Evolutionary conservation across 257 asterid genomes (phyloP).

Genomic region (Eucommia ulmoides): DNA sequence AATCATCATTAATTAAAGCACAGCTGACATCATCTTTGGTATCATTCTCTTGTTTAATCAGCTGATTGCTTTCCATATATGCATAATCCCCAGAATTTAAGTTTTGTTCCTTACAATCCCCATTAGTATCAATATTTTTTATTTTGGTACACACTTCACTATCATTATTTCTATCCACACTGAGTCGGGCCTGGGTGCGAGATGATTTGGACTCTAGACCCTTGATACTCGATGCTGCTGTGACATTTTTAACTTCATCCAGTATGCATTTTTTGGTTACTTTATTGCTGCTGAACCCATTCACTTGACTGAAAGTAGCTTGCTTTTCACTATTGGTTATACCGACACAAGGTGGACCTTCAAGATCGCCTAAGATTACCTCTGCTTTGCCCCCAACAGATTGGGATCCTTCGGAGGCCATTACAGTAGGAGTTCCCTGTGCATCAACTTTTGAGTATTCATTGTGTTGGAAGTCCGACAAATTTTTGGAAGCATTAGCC

Average conservation of each 20-base stretch:
- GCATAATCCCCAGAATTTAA: slow-evolving; percentile 17
- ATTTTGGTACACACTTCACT: slow-evolving; percentile 23
- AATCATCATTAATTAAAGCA: slow-evolving; percentile 19
- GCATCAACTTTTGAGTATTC: slow-evolving; percentile 24
- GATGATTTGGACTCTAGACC: slow-evolving; percentile 55
- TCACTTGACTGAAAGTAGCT: slow-evolving; percentile 30
- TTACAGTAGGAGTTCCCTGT: slow-evolving; percentile 19
- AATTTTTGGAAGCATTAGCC: slow-evolving; percentile 26
- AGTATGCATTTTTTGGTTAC: slow-evolving; percentile 20
- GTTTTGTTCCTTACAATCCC: slow-evolving; percentile 18
- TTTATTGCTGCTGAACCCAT: slow-evolving; percentile 28
- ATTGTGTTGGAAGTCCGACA: slow-evolving; percentile 22
- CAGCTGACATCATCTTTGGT: slow-evolving; percentile 23
- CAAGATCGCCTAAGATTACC: slow-evolving; percentile 22
- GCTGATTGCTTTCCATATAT: slow-evolving; percentile 22
- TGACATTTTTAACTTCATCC: slow-evolving; percentile 21
- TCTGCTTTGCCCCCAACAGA: slow-evolving; percentile 20
- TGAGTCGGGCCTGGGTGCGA: slow-evolving; percentile 28
- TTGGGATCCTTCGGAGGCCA: slow-evolving; percentile 22
- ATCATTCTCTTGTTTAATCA: slow-evolving; percentile 28
- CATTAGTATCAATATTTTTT: slow-evolving; percentile 25
- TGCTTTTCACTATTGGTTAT: slow-evolving; percentile 25
- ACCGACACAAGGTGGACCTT: slow-evolving; percentile 24
- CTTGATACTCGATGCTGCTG: slow-evolving; percentile 18
- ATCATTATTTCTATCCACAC: slow-evolving; percentile 31